Conservation (phyloP, 768 basidiomycete genomes). For the Lactarius pseudohatsudake region DNA sequence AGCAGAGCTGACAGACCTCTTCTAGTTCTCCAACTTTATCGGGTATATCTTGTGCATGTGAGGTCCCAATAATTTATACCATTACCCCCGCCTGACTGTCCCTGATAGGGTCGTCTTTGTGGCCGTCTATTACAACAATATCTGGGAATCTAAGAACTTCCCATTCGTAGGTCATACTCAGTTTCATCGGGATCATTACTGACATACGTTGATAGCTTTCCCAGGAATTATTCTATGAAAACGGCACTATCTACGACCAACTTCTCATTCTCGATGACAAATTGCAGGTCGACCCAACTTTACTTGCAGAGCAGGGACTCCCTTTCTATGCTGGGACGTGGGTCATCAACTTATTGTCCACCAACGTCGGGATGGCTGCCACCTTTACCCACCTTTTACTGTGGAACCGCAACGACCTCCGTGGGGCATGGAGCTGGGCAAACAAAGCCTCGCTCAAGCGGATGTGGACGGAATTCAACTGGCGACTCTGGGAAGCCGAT, state of each 20-base stretch:
- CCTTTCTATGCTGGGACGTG: constrained; percentile 52
- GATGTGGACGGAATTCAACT: constrained; percentile 41
- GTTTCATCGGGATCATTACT: neutral
- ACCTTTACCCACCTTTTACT: constrained; percentile 49
- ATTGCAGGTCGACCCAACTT: constrained; percentile 43
- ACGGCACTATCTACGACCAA: constrained; percentile 33
- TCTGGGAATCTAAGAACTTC: constrained; percentile 31
- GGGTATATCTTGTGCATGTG: constrained; percentile 55
- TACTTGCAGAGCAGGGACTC: constrained; percentile 44
- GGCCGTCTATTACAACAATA: constrained; percentile 34
- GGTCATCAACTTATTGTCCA: constrained; percentile 45
- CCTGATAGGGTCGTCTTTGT: constrained; percentile 31
- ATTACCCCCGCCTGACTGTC: neutral
- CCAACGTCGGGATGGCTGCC: constrained; percentile 51
- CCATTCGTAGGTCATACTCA: constrained; percentile 18
- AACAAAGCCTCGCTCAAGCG: constrained; percentile 37
- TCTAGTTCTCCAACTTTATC: constrained; percentile 47
- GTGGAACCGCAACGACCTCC: constrained; percentile 48
- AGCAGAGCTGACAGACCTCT: neutral
- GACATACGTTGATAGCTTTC: constrained; percentile 26
- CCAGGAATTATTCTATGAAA: constrained; percentile 32
- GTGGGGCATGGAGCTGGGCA: constrained; percentile 49
- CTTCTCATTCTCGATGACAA: constrained; percentile 38
- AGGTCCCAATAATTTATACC: constrained; percentile 15
- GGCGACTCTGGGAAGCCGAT: constrained; percentile 42